Base-by-base conservation (phyloP, 257 asterid species). In the Fraxinus anomala region DNA sequence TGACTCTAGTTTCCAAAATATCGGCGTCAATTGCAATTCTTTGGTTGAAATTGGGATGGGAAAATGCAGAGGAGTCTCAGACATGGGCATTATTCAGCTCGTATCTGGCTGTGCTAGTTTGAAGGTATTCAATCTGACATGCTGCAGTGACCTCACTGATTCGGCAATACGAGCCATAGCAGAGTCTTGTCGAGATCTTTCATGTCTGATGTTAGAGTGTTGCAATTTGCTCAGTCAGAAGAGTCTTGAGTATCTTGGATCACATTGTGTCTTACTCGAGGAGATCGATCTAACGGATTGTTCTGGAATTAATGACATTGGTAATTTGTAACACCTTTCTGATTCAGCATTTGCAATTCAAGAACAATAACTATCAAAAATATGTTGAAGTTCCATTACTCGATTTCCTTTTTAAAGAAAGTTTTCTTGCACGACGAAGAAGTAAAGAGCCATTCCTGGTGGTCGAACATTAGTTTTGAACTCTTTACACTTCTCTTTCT, bases 271-370 rank as follows among this genome's bases (percentile, higher is more conserved):
- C 78, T 76, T 74, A 31, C 96, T 92, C 2, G 82, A 87, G 87
- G 94, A 90, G 85, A 87, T 90, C 75, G 97, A 92, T 83, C 96
- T 92, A 72, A 92, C 97, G 0, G 97, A 90, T 79, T 92, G 97
- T 83, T 73, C 86, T 12, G 97, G 94, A 61, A 76, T 92, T 42
- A 85, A 85, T 47, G 92, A 92, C 83, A 74, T 30, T 24, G 97
- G 95, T 92, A 88, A 87, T 75, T 23, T 68, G 2, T 75, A 16
- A 8, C 30, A 66, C 47, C 11, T 33, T 63, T 34, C 24, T 37
- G 9, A 49, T 69, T 19, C 23, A 26, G 13, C 42, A 54, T n/a
- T 1, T 19, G 26, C 65, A 6, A 54, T 17, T 54, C 65, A 9
- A 68, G 66, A 71, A 49, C 71, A 49, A 28, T 54, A 39, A 11